phyloP scores from a whole-genome alignment of 805 yeast genomes.

The Cyberlindnera petersonii region DNA sequence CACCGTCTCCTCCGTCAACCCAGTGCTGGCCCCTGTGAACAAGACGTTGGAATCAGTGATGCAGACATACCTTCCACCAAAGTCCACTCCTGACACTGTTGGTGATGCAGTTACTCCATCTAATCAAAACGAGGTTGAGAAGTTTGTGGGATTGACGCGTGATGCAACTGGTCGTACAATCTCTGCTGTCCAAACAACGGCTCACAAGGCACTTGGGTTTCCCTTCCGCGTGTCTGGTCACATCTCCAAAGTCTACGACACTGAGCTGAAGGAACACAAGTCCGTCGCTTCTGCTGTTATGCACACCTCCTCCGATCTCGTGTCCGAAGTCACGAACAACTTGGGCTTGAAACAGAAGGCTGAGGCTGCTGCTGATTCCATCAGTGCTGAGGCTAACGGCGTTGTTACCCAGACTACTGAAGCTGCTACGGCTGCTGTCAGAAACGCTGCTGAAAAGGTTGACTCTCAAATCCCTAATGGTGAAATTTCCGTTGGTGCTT shows the following conservation, averaged over 20 bases:
- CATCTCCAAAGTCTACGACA: slow-evolving; percentile 14
- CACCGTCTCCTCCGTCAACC: slow-evolving; percentile 14
- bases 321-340: slow-evolving; percentile 11
- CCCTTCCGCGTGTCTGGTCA: slow-evolving; percentile 10
- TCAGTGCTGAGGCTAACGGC: slow-evolving; percentile 9
- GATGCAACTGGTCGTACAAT: slow-evolving; percentile 15
- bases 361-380: slow-evolving; percentile 3
- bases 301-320: slow-evolving; percentile 15
- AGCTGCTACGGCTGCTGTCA: slow-evolving; percentile 8
- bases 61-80: slow-evolving; percentile 14
- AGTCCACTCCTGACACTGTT: slow-evolving; percentile 1
- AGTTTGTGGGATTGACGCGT: slow-evolving; percentile 11
- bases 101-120: background rate
- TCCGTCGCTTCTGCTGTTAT: slow-evolving; percentile 16
- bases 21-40: slow-evolving; percentile 19
- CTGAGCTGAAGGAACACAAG: slow-evolving; percentile 14
- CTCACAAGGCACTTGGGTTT: slow-evolving; percentile 8
- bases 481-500: slow-evolving; percentile 10
- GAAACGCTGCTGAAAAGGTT: slow-evolving; percentile 6
- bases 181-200: slow-evolving; percentile 10
- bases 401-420: slow-evolving; percentile 2
- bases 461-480: background rate
- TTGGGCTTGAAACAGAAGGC: slow-evolving; percentile 13
- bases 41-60: slow-evolving; percentile 14
- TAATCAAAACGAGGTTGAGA: slow-evolving; percentile 10